phyloP scores from a whole-genome alignment of 805 yeast genomes.

The Metschnikowia anglica region DNA sequence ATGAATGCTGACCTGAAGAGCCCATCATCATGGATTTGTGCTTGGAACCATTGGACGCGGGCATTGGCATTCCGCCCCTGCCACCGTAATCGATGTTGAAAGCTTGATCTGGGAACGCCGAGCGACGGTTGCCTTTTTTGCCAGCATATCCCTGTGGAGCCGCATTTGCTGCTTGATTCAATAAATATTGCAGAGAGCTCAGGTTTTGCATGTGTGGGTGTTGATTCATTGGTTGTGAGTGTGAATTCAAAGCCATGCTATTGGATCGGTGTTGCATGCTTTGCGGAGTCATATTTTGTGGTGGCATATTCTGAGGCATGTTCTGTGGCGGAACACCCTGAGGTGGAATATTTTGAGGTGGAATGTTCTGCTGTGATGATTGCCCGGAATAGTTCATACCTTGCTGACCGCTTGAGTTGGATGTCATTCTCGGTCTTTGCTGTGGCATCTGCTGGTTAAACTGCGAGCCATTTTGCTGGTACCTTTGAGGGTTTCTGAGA shows the following conservation, averaged over 20 bases:
- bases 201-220: slow-evolving; percentile 15
- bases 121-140: slow-evolving; percentile 37
- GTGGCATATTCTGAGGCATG: background rate
- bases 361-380: background rate
- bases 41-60: slow-evolving; percentile 19
- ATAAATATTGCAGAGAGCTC: slow-evolving; percentile 10
- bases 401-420: slow-evolving; percentile 4
- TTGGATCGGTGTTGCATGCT: slow-evolving; percentile 9
- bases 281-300: slow-evolving; percentile 10
- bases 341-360: background rate
- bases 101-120: slow-evolving; percentile 34
- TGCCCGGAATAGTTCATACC: slow-evolving; percentile 5
- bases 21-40: slow-evolving; percentile 20
- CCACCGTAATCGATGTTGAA: slow-evolving; percentile 44
- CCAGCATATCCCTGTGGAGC: slow-evolving; percentile 15
- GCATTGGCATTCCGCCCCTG: slow-evolving; percentile 49
- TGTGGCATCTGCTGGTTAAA: slow-evolving; percentile 10
- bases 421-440: slow-evolving; percentile 7
- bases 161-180: slow-evolving; percentile 7
- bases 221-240: slow-evolving; percentile 7
- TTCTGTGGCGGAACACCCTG: slow-evolving; percentile 1
- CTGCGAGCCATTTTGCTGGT: slow-evolving; percentile 22
- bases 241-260: slow-evolving; percentile 16
- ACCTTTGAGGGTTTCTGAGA: slow-evolving; percentile 25
- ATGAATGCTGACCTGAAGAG: slow-evolving; percentile 19